These are phyloP conservation scores for Taphrina communis DNA, from an alignment of 1,139 yeast species.

Conservation along the genomic window DNA sequence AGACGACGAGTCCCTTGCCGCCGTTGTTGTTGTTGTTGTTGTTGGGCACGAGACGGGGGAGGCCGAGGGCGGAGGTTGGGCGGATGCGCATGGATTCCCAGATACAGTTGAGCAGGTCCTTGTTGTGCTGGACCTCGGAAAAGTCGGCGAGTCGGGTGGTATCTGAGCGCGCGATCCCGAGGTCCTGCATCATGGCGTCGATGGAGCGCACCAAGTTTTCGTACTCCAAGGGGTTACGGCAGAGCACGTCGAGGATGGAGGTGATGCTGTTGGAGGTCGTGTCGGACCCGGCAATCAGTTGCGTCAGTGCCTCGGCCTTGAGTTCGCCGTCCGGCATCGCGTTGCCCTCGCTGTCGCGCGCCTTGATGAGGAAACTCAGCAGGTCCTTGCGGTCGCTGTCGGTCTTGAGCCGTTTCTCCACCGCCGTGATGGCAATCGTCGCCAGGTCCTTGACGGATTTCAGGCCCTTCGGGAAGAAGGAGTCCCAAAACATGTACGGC, in stretches of 20 bases:
- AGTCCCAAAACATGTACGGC: slow-evolving; percentile 33
- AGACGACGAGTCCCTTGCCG: slow-evolving; percentile 17
- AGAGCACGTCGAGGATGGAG: slow-evolving; percentile 34
- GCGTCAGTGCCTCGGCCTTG: slow-evolving; percentile 40
- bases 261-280: slow-evolving; percentile 34
- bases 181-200: slow-evolving; percentile 27
- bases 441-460: slow-evolving; percentile 28
- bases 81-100: slow-evolving; percentile 31
- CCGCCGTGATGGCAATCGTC: slow-evolving; percentile 37
- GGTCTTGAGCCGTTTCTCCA: slow-evolving; percentile 17
- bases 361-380: slow-evolving; percentile 28
- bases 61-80: slow-evolving; percentile 35
- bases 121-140: slow-evolving; percentile 35
- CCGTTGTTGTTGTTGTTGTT: too few relatives aligned
- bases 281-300: slow-evolving; percentile 39
- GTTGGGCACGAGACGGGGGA: slow-evolving; percentile 35
- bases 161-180: slow-evolving; percentile 23
- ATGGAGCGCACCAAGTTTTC: slow-evolving; percentile 13
- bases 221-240: slow-evolving; percentile 26
- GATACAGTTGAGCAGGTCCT: slow-evolving; percentile 13
- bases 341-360: slow-evolving; percentile 36
- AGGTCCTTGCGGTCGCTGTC: slow-evolving; percentile 21
- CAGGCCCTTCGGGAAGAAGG: slow-evolving; percentile 35
- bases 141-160: slow-evolving; percentile 19
- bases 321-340: slow-evolving; percentile 38